A percentile compares a stretch with the other conserved stretches of the same genome.
Conservation (phyloP, 2,329 filamentous ascomycete genomes). For the Aureobasidium sp. region DNA sequence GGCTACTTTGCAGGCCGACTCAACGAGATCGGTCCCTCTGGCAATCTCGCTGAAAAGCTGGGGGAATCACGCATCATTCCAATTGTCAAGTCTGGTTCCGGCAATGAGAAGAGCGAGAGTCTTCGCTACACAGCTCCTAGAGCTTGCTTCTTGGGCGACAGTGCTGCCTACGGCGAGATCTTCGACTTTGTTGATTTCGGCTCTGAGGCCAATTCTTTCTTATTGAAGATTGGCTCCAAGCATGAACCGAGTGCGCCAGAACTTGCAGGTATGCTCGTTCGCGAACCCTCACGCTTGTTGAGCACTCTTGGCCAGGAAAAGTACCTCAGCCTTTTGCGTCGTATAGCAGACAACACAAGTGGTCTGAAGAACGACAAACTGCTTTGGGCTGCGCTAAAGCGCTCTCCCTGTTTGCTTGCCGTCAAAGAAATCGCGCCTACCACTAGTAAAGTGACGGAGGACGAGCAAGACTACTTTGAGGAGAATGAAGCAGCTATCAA, state of each 20-base stretch:
- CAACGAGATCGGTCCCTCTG: slow-evolving; percentile 55
- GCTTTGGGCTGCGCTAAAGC: slow-evolving; percentile 67
- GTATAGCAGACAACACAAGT: slow-evolving; percentile 63
- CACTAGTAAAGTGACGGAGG: slow-evolving; percentile 46
- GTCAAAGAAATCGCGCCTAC: slow-evolving; percentile 61
- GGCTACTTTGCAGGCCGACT: slow-evolving; percentile 74
- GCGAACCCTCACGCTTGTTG: slow-evolving; percentile 73
- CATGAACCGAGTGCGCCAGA: slow-evolving; percentile 81
- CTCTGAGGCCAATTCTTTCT: slow-evolving; percentile 73
- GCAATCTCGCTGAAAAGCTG: slow-evolving; percentile 52
- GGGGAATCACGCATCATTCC: slow-evolving; percentile 65
- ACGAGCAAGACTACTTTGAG: slow-evolving; percentile 35
- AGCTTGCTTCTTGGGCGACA: slow-evolving; percentile 70
- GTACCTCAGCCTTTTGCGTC: slow-evolving; percentile 75
- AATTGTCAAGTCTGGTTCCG: slow-evolving; percentile 33
- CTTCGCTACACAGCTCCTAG: slow-evolving; percentile 57
- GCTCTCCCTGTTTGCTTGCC: slow-evolving; percentile 69
- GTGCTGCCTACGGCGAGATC: slow-evolving; percentile 71
- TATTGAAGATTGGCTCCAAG: slow-evolving; percentile 83
- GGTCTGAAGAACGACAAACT: slow-evolving; percentile 69
- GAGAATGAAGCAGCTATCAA: slow-evolving; percentile 49
- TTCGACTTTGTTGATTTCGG: slow-evolving; percentile 98
- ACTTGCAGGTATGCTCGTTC: slow-evolving; percentile 73
- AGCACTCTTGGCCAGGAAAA: slow-evolving; percentile 76
- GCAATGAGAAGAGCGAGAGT: slow-evolving; percentile 34